A percentile compares a stretch with the other conserved stretches of the same genome.
Evolutionary conservation across 495 filamentous ascomycete species (phyloP).

Genomic region (Xylaria intraflava): DNA sequence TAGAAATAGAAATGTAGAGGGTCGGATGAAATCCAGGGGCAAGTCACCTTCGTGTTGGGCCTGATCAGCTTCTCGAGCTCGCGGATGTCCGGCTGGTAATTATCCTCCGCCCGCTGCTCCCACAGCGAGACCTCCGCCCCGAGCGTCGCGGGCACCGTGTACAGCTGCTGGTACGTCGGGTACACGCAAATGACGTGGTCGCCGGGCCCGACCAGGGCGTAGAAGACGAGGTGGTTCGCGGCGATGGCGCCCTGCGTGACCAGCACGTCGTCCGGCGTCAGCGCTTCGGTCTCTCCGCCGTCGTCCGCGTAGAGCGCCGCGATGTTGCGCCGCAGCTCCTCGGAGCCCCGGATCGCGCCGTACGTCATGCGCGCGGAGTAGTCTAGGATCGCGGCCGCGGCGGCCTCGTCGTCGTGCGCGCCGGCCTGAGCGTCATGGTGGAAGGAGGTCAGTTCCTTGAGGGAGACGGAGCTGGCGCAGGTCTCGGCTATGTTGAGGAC

Average conservation of each 20-base stretch:
- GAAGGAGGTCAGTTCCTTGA: slow-evolving; percentile 61
- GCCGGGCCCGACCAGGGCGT: slow-evolving; percentile 66
- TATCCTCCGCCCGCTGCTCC: slow-evolving; percentile 59
- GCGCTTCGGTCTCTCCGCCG: slow-evolving; percentile 36
- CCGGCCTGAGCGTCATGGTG: slow-evolving; percentile 40
- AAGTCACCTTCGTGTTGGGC: slow-evolving; percentile 61
- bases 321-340: slow-evolving; percentile 55
- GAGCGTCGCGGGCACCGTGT: slow-evolving; percentile 65
- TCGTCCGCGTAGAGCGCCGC: slow-evolving; percentile 54
- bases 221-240: slow-evolving; percentile 74
- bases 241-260: slow-evolving; percentile 78
- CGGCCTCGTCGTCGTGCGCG: too few species aligned
- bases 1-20: not conserved
- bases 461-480: slow-evolving; percentile 73
- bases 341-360: slow-evolving; percentile 64
- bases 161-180: slow-evolving; percentile 87
- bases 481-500: slow-evolving; percentile 85
- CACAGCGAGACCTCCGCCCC: slow-evolving; percentile 79
- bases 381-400: slow-evolving; percentile 20
- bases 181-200: slow-evolving; percentile 88
- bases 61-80: slow-evolving; percentile 63
- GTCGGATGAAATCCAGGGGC: not conserved
- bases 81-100: slow-evolving; percentile 60
- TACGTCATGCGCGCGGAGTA: slow-evolving; percentile 56
- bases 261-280: slow-evolving; percentile 58